phyloP scores from a whole-genome alignment of 495 filamentous ascomycete genomes.

The Penicillium crystallinum region DNA sequence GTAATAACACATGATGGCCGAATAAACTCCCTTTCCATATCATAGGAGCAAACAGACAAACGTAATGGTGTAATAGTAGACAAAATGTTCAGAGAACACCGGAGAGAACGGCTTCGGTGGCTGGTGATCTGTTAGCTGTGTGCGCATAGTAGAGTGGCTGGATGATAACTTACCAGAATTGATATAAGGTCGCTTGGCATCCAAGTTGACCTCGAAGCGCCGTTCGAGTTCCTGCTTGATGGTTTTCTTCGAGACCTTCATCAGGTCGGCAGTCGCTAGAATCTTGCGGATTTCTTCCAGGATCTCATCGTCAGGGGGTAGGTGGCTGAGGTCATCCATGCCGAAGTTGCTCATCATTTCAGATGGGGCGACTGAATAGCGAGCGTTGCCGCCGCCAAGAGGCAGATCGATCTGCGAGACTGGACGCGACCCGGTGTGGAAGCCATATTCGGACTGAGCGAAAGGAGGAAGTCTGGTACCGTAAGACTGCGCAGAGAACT shows the following conservation, averaged over 20 bases:
- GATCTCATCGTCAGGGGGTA: constrained; percentile 85
- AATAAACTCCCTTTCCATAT: constrained; percentile 1
- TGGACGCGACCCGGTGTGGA: constrained; percentile 55
- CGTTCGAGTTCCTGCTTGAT: constrained; percentile 90
- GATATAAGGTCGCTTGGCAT: constrained; percentile 82
- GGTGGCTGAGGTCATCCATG: constrained; percentile 62
- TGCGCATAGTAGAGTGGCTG: background rate
- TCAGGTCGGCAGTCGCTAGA: constrained; percentile 83
- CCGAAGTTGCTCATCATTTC: constrained; percentile 66
- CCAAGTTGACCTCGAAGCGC: constrained; percentile 76
- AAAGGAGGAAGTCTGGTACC: constrained; percentile 74
- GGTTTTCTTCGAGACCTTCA: constrained; percentile 98
- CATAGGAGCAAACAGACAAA: background rate
- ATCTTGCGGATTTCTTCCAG: constrained; percentile 94
- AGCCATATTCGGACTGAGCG: constrained; percentile 43
- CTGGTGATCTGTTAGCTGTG: constrained; percentile 43
- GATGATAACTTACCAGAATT: constrained; percentile 64
- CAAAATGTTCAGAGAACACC: constrained; percentile 52
- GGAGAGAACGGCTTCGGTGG: constrained; percentile 69
- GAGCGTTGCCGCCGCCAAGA: constrained; percentile 46
- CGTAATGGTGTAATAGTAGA: background rate
- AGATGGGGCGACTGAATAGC: constrained; percentile 76
- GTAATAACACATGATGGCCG: constrained; percentile 10
- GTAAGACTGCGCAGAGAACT: constrained; percentile 86
- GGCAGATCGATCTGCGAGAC: constrained; percentile 67